Base-by-base conservation (phyloP, 116 monocot genomes). In the Zostera marina region DNA sequence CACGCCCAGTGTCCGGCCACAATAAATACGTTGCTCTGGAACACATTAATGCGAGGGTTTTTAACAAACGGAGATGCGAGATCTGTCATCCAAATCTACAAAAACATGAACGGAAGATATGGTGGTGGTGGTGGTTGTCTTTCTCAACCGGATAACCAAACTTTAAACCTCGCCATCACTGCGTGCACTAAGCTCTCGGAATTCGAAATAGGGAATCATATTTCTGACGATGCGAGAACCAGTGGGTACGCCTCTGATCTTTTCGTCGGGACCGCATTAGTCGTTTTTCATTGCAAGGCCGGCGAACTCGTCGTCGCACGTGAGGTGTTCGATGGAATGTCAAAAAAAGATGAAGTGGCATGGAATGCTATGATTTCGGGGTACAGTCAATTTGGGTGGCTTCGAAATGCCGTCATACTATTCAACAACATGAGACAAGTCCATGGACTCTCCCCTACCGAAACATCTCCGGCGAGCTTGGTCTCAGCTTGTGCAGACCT, bases 351-450 rank as follows among this genome's bases (percentile, higher is more conserved):
- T 56, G 62, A 63, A 22, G 80, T 83, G 2, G 70, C 78, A 5
- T 83, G 89, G 80, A 83, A 81, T 56, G 68, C 84, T 3, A 76
- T 89, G 68, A 79, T 90, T 25, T 69, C 76, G 20, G 81, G 84
- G 11, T 84, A 65, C 54, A 68, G 65, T 0, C 60, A 40, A 24
- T 60, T 48, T 45, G 78, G 84, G 13, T 46, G 5, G 17, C 8
- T 84, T 11, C 26, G 4, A 12, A 76, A 81, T 10, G 76, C 74
- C 19, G 55, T 81, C 22, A 44, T 51, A 10, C 70, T 84, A 60
- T 90, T 76, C 48, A 69, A 58, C n/a, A 48, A 42, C 4, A 84
- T 90, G 90, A 78, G 70, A 51, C 45, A 54, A 59, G 62, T 32
- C 4, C 14, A 55, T 55, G 60, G 54, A 9, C 12, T 81, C 64